Conservation (phyloP, 2,329 filamentous ascomycete genomes). For the Botryotinia calthae region DNA sequence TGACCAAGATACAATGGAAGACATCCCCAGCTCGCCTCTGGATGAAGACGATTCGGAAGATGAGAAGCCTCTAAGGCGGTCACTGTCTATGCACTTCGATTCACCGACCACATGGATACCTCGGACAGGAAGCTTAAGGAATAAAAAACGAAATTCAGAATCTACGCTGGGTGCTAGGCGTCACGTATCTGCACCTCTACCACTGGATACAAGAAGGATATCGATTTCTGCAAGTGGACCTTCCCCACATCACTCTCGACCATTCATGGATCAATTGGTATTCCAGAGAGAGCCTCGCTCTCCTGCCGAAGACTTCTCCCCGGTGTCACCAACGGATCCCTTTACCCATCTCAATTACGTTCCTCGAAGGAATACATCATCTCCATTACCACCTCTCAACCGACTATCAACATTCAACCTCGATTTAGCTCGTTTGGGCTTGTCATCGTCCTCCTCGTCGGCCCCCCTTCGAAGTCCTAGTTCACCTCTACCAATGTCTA, state of each 20-base stretch:
- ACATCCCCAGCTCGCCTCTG: constrained; percentile 6
- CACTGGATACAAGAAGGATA: constrained; percentile 34
- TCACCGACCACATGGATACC: constrained; percentile 57
- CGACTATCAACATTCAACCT: constrained; percentile 55
- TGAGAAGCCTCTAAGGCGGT: constrained; percentile 49
- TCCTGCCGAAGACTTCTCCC: constrained; percentile 25
- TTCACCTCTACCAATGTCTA: constrained; percentile 36
- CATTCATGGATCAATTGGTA: constrained; percentile 31
- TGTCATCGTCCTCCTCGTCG: constrained; percentile 43
- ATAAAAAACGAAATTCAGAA: constrained; percentile 51
- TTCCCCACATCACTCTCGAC: constrained; percentile 24
- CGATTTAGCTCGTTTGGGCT: constrained; percentile 49
- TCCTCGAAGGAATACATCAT: constrained; percentile 47
- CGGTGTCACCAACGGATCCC: constrained; percentile 31
- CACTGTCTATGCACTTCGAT: constrained; percentile 59
- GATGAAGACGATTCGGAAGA: constrained; percentile 24
- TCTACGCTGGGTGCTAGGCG: constrained; percentile 47
- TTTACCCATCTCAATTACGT: constrained; percentile 29
- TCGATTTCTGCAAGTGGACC: constrained; percentile 32
- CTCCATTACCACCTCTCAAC: constrained; percentile 55
- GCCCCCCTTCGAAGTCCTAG: constrained; percentile 31
- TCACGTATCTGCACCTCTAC: constrained; percentile 54
- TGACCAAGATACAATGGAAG: constrained; percentile 25
- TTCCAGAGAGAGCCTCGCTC: constrained; percentile 28
- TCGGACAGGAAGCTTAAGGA: constrained; percentile 55